Percentiles rank a stretch among this genome's conserved stretches.
These are phyloP conservation scores for Chaetothyriales sp. DNA, from an alignment of 2,329 filamentous ascomycete genomes.

Conservation along the genomic window DNA sequence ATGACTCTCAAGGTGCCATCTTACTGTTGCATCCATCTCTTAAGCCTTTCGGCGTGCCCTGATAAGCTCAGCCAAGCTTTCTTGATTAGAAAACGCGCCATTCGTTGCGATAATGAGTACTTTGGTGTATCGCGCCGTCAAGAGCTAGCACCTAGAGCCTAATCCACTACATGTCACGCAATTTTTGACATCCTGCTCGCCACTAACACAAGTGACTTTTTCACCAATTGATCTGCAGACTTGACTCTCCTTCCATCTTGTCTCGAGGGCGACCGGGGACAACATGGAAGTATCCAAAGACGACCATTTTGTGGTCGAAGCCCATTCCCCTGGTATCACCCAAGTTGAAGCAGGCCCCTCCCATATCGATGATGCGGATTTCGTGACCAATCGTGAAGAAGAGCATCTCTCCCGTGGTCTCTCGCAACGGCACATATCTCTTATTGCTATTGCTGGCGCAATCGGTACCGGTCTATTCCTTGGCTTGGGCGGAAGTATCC, in stretches of 20 bases:
- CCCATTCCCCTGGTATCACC: background rate
- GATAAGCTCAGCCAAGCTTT: too few species aligned
- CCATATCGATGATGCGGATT: constrained; percentile 7
- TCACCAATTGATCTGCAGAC: background rate
- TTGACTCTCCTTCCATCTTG: too few species aligned
- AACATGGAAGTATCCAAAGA: background rate
- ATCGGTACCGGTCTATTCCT: constrained; percentile 40
- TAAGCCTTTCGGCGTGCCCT: too few species aligned
- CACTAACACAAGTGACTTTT: background rate
- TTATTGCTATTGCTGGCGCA: constrained; percentile 34
- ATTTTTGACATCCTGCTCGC: background rate
- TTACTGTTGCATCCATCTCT: too few species aligned
- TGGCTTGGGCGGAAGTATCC: constrained; percentile 38
- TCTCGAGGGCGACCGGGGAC: too few species aligned
- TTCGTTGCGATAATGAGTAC: too few species aligned
- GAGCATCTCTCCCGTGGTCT: constrained; percentile 33
- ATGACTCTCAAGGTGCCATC: too few species aligned
- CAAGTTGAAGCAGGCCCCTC: background rate
- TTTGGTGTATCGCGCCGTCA: too few species aligned
- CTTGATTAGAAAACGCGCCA: too few species aligned
- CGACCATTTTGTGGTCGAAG: background rate
- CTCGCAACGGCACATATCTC: constrained; percentile 31
- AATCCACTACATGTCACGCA: background rate
- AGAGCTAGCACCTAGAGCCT: background rate
- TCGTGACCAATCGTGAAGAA: constrained; percentile 30